Conservation (phyloP, 306 rosid species). For the Prosopis cineraria region DNA sequence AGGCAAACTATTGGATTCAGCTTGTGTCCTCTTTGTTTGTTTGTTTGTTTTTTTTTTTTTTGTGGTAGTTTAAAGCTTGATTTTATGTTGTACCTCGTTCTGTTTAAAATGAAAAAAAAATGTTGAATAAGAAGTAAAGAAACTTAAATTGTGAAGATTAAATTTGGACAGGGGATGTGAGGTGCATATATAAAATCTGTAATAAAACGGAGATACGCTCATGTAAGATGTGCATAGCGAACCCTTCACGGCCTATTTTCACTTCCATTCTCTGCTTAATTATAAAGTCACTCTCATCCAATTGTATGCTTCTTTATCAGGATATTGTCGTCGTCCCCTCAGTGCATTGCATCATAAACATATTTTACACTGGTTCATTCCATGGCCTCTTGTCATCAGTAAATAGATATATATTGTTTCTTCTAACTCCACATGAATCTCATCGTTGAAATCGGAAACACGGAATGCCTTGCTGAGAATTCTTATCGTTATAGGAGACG, state of each 20-base stretch:
- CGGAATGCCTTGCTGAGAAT: not conserved
- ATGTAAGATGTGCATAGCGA: too few species aligned
- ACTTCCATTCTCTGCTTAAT: too few species aligned
- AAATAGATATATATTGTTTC: too few species aligned
- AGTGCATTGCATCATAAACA: too few species aligned
- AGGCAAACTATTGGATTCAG: not conserved
- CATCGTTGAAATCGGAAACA: not conserved
- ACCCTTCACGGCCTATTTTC: too few species aligned
- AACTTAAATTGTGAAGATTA: not conserved
- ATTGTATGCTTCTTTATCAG: too few species aligned
- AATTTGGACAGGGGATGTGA: not conserved
- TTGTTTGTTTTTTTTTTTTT: not conserved
- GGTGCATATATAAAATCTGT: not conserved
- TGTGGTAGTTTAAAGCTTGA: not conserved
- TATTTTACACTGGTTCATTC: too few species aligned
- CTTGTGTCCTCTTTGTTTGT: not conserved
- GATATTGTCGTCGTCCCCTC: too few species aligned
- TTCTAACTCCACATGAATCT: not conserved
- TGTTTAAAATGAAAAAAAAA: not conserved
- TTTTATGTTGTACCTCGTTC: not conserved
- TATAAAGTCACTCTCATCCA: too few species aligned
- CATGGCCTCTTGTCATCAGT: not conserved
- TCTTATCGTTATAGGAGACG: conserved; percentile 41
- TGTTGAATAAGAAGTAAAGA: not conserved
- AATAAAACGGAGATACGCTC: too few species aligned